Percentiles rank a stretch among this genome's conserved stretches.
Evolutionary conservation across 257 asterid genomes (phyloP).

Genomic region (Capsicum baccatum): DNA sequence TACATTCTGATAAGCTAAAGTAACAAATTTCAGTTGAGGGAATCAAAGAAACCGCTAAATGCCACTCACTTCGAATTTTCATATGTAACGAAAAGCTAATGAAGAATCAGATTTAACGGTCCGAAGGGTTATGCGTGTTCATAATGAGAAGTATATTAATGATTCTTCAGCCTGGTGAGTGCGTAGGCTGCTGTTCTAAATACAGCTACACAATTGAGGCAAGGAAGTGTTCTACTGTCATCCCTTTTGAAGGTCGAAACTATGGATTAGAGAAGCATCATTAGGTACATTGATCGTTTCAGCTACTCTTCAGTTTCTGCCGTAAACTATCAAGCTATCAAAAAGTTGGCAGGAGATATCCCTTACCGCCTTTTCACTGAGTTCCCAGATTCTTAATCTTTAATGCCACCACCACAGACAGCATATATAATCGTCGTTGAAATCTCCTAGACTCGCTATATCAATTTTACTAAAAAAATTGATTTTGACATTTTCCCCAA

Average conservation of each 20-base stretch:
- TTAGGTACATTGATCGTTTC: not conserved
- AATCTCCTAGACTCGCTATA: not conserved
- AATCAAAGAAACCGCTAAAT: not conserved
- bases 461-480: not conserved
- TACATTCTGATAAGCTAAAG: not conserved
- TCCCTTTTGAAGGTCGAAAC: not conserved
- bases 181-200: not conserved
- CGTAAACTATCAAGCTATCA: not conserved
- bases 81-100: not conserved
- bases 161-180: not conserved
- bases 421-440: not conserved
- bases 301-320: slow-evolving; percentile 2
- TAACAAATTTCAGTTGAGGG: not conserved
- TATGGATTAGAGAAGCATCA: not conserved
- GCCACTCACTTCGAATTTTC: not conserved
- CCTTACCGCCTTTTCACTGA: not conserved
- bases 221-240: not conserved
- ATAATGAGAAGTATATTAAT: not conserved
- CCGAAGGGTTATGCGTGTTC: not conserved
- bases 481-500: not conserved
- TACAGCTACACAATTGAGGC: too few species aligned
- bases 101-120: not conserved
- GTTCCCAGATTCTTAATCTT: not conserved
- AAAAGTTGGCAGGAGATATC: not conserved
- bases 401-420: not conserved